phyloP scores from a whole-genome alignment of 2,329 filamentous ascomycete species.

The Pseudocercospora ulei region DNA sequence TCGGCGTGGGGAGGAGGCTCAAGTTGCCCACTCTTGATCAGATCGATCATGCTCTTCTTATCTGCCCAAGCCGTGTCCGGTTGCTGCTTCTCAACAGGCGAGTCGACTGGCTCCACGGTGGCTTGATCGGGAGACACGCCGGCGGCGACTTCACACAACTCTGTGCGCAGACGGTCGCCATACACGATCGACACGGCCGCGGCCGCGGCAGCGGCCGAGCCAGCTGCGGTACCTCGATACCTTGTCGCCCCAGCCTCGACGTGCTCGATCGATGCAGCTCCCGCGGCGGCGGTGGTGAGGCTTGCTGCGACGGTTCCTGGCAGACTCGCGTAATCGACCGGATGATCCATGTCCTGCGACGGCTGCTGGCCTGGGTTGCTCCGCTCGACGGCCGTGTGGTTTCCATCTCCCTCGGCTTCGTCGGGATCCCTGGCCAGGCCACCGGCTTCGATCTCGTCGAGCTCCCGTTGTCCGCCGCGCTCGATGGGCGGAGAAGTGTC shows the following conservation, averaged over 20 bases:
- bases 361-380: background rate
- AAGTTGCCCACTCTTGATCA: slow-evolving; percentile 6
- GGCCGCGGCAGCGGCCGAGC: slow-evolving; percentile 14
- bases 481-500: slow-evolving; percentile 59
- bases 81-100: slow-evolving; percentile 7
- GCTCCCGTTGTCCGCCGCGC: slow-evolving; percentile 53
- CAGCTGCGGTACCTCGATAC: slow-evolving; percentile 8
- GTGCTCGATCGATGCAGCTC: background rate
- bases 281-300: slow-evolving; percentile 2
- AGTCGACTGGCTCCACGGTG: slow-evolving; percentile 3
- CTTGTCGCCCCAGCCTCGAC: slow-evolving; percentile 1
- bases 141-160: slow-evolving; percentile 2
- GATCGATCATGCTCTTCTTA: slow-evolving; percentile 7
- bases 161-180: slow-evolving; percentile 8
- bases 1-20: slow-evolving; percentile 4
- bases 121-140: background rate
- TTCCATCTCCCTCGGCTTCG: slow-evolving; percentile 34
- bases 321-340: background rate
- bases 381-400: slow-evolving; percentile 20
- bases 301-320: slow-evolving; percentile 3
- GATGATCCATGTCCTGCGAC: background rate
- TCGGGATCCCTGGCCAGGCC: slow-evolving; percentile 60
- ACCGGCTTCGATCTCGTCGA: slow-evolving; percentile 72
- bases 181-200: slow-evolving; percentile 14
- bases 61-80: background rate